A percentile compares a stretch with the other conserved stretches of the same genome.
phyloP scores from a whole-genome alignment of 1,139 yeast species.

The Zygotorulaspora mrakii region DNA sequence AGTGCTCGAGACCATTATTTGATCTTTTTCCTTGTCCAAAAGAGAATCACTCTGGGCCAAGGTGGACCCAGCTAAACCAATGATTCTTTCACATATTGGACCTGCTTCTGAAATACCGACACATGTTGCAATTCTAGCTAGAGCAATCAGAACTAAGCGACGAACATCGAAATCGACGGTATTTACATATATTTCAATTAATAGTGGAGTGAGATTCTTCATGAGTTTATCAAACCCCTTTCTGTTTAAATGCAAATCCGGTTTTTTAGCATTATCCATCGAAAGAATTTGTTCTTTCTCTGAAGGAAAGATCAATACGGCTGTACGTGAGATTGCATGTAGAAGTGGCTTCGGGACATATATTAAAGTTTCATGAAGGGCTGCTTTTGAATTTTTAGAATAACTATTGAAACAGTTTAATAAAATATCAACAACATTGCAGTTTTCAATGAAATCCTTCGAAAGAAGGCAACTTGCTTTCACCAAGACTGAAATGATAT shows the following conservation, averaged over 20 bases:
- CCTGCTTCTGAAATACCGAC: slow-evolving; percentile 23
- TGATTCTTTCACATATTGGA: slow-evolving; percentile 35
- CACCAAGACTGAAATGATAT: slow-evolving; percentile 27
- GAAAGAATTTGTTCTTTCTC: slow-evolving; percentile 34
- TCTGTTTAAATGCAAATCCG: slow-evolving; percentile 27
- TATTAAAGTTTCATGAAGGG: slow-evolving; percentile 58
- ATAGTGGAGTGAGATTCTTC: slow-evolving; percentile 51
- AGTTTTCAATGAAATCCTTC: slow-evolving; percentile 17
- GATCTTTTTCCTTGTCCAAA: slow-evolving; percentile 24
- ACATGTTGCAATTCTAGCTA: slow-evolving; percentile 48
- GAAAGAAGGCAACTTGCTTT: slow-evolving; percentile 20
- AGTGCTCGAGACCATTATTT: slow-evolving; percentile 37
- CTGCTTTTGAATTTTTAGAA: slow-evolving; percentile 20
- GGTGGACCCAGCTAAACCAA: slow-evolving; percentile 62
- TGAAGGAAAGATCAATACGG: slow-evolving; percentile 56
- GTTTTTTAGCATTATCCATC: slow-evolving; percentile 14
- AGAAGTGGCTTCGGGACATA: slow-evolving; percentile 68
- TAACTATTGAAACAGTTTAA: slow-evolving; percentile 24
- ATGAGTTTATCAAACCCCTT: slow-evolving; percentile 44
- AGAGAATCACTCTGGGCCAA: slow-evolving; percentile 53
- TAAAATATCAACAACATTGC: slow-evolving; percentile 21
- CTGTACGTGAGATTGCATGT: slow-evolving; percentile 51
- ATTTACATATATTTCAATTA: slow-evolving; percentile 69
- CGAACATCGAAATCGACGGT: slow-evolving; percentile 69
- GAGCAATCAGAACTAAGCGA: slow-evolving; percentile 52